Evolutionary conservation across 345 rosid species (phyloP), one percentile per base, ranked within the genome.

Genomic region (Gossypium rotundifolium): DNA sequence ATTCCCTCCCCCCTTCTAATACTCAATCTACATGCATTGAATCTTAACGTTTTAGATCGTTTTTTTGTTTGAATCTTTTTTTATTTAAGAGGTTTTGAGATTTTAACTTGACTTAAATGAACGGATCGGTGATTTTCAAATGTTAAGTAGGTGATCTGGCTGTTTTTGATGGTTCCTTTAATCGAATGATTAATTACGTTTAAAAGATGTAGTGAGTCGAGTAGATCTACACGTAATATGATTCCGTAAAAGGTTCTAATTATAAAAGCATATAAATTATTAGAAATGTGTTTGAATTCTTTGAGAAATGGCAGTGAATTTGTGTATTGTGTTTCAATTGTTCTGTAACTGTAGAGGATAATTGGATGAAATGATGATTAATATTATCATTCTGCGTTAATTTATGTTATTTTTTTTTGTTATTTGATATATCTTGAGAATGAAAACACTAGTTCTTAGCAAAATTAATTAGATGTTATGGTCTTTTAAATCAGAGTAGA

Each of bases 181-280:
- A 10, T 64, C 60, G 40, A 69, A 29, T 25, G 73, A 6, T 20
- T 59, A 46, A 22, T 46, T 42, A 25, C 53, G 55, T 58, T 11
- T 54, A 18, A 57, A 72, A 33, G 61, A 29, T 77, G 74, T 3
- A 25, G 40, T 46, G 9, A 11, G 5, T 65, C n/a, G 44, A 9
- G 13, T 74, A 71, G 82, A 81, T 83, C 82, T 76, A 80, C 45
- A 23, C 2, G 33, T 59, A 59, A 14, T 65, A 13, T 65, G 54
- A 23, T 54, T 42, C 17, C 6, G 1, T n/a, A 49, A 4, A 9
- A 11, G 9, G 22, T 9, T 68, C 2, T 67, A 9, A 68, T 45
- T 18, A 33, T 33, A 5, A 33, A 12, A 22, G 1, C 1, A 57
- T 9, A 3, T n/a, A 25, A 22, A 48, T 8, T 14, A 68, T 45